Evolutionary conservation across 345 rosid species (phyloP), one percentile per base, ranked within the genome.

Genomic region (Citrus inodora): DNA sequence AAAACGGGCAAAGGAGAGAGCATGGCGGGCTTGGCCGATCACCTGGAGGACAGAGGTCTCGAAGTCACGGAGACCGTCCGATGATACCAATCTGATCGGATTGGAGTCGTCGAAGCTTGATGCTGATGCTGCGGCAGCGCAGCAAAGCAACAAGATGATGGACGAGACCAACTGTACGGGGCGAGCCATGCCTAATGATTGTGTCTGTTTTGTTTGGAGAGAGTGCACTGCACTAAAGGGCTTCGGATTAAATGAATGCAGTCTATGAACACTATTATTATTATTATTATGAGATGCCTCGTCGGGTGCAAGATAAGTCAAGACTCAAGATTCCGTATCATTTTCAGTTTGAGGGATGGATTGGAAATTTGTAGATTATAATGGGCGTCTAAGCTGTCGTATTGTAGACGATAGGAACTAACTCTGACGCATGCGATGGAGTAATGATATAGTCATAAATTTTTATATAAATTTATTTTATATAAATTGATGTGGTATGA

Each of bases 1-100:
- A 77, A 95, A 95, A 73, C 97, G 94, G 16, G 95, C 92, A 75
- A 93, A 92, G 70, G 91, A 83, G 87, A 88, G 67, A 76, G 89
- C 94, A 33, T 73, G 88, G 11, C 90, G 89, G 21, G 90, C 70
- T 38, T 78, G 82, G 46, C 98, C 97, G 87, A 95, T 63, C 82
- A 85, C 90, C 79, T 80, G 86, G 46, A 86, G 82, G 60, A 91
- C 74, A 1, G 90, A 85, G 53, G 87, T 82, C 62, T 91, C 97
- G 68, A 90, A 55, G 72, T 91, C 89, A 48, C 81, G 83, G 72
- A 92, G 92, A 67, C 91, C 77, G 59, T 87, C 95, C 65, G 92
- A 86, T 38, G 92, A 85, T 33, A 84, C 90, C 77, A 93, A 85
- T 2, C 90, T 85, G 86, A 90, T 95, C 46, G 94, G 93, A 33